A percentile compares a stretch with the other conserved stretches of the same genome.
phyloP scores from a whole-genome alignment of 1,139 yeast genomes.

The Yamadazyma friedrichii region DNA sequence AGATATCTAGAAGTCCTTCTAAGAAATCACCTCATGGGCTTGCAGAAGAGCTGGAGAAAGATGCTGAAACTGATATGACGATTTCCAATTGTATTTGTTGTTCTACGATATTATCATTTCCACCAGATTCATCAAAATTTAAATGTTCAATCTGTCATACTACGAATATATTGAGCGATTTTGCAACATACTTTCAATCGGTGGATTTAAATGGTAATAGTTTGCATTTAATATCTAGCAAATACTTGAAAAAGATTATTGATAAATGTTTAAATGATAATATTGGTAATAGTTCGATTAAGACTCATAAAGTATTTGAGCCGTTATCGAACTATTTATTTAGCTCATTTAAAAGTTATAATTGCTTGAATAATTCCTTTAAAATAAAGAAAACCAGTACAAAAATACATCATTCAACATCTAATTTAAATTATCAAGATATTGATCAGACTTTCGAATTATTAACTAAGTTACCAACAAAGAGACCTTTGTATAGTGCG shows the following conservation, averaged over 20 bases:
- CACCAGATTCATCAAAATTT: constrained; percentile 44
- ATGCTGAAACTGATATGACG: constrained; percentile 9
- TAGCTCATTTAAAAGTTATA: constrained; percentile 39
- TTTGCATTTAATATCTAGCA: constrained; percentile 23
- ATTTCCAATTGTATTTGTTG: constrained; percentile 53
- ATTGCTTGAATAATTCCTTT: constrained; percentile 52
- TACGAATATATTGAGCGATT: constrained; percentile 32
- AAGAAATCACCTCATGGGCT: constrained; percentile 8
- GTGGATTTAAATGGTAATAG: constrained; percentile 7
- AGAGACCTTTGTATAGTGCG: constrained; percentile 55
- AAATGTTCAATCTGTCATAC: constrained; percentile 60
- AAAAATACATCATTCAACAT: constrained; percentile 34
- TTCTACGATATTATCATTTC: constrained; percentile 55
- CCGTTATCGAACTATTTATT: constrained; percentile 49
- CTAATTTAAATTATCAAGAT: constrained; percentile 48
- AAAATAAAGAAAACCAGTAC: constrained; percentile 22
- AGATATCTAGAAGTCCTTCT: constrained; percentile 11
- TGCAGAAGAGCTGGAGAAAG: constrained; percentile 9
- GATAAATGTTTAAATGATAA: constrained; percentile 26
- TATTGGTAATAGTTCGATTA: constrained; percentile 10
- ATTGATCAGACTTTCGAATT: constrained; percentile 41
- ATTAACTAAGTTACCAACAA: constrained; percentile 53
- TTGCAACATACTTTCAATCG: constrained; percentile 6
- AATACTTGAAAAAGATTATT: constrained; percentile 25
- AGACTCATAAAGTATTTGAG: constrained; percentile 42